Evolutionary conservation across 2,329 filamentous ascomycete genomes (phyloP), one percentile per base, ranked within the genome.

Genomic region (Beauveria australis): DNA sequence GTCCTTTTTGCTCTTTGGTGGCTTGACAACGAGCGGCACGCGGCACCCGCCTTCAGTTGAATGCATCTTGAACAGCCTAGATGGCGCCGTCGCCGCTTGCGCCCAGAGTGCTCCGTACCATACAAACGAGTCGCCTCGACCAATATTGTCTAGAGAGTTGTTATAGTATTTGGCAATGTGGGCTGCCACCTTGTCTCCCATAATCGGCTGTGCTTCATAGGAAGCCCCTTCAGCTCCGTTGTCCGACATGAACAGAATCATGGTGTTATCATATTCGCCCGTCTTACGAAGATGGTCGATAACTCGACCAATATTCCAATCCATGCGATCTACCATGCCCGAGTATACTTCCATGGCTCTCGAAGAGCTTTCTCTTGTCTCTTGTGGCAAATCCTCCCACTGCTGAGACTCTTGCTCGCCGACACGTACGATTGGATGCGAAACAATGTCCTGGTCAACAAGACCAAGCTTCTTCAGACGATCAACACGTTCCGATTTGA

Each of bases 281-380:
- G 78, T 81, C 48, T 76, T 68, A 61, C 81, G 73, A 3, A 87
- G 76, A 65, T 85, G 81, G 41, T 81, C 73, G 24, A 85, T 72
- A 2, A 87, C 79, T 60, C 81, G 81, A 43, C 84, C 84, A 19
- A 88, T 78, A 62, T 85, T 84, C 61, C 69, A 68, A 65, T 88
- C 85, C 58, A 87, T 86, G 56, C 75, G 76, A 61, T 87, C 83
- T 3, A 87, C 83, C 82, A 88, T 87, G 14, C 76, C 85, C 0
- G 85, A 84, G 62, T 81, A 88, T 3, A 81, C 78, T 66, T 86
- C 84, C 83, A 86, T 86, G 0, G 81, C 78, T 26, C 73, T 77
- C 65, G 70, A 77, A 9, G 81, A 82, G 60, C 78, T 78, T 3
- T 73, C 73, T 58, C 73, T 72, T 62, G 79, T 78, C 30, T 80